Percentiles rank a stretch among this genome's conserved stretches.
phyloP scores from a whole-genome alignment of 805 yeast genomes.

The Cyberlindnera saturnus region DNA sequence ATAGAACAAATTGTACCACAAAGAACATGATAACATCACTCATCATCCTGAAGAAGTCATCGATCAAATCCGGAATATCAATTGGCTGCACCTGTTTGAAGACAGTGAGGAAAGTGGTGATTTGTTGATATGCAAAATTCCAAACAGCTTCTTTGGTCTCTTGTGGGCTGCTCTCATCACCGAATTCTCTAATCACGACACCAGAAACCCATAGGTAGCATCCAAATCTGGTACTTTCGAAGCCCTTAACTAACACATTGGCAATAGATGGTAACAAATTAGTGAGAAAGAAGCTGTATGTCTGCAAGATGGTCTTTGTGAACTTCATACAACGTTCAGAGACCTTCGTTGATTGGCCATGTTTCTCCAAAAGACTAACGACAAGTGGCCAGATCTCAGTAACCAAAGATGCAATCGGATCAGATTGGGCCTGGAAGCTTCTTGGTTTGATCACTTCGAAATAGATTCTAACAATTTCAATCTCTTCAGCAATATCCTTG shows the following conservation, averaged over 20 bases:
- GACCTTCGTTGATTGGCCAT: conserved; percentile 54
- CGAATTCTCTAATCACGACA: conserved; percentile 65
- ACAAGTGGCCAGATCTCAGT: conserved; percentile 59
- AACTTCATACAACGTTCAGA: conserved; percentile 74
- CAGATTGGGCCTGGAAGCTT: conserved; percentile 22
- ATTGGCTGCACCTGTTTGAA: conserved; percentile 24
- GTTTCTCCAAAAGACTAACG: conserved; percentile 39
- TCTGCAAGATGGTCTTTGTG: conserved; percentile 57
- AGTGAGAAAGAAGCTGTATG: conserved; percentile 48
- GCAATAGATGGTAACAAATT: conserved; percentile 63
- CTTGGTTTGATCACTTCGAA: conserved; percentile 48
- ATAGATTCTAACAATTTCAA: conserved; percentile 63
- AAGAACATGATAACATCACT: conserved; percentile 72
- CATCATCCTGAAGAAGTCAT: conserved; percentile 81
- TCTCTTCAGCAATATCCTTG: conserved; percentile 58
- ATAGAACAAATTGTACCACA: conserved; percentile 45
- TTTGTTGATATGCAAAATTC: conserved; percentile 67
- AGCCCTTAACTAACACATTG: conserved; percentile 61
- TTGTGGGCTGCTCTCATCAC: conserved; percentile 45
- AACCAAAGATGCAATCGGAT: conserved; percentile 49
- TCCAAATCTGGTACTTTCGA: conserved; percentile 62
- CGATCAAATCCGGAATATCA: conserved; percentile 53
- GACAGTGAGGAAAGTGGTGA: conserved; percentile 47
- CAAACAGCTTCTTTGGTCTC: conserved; percentile 57
- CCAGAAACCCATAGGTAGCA: conserved; percentile 92